These are phyloP conservation scores for Malassezia cuniculi DNA, from an alignment of 1,284 basidiomycete genomes.

Conservation along the genomic window DNA sequence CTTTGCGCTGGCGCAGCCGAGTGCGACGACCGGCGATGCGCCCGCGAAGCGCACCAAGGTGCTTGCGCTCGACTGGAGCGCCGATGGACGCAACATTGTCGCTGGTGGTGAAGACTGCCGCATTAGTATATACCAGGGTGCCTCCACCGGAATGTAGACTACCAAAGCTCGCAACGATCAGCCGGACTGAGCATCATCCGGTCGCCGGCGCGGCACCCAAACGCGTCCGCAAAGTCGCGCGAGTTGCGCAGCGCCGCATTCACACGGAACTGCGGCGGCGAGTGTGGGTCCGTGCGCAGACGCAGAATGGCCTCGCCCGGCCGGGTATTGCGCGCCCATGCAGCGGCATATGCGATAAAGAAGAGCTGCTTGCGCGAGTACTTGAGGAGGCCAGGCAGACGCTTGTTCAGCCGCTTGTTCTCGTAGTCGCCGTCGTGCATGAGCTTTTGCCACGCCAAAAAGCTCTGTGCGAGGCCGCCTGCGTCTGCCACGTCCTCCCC, in stretches of 20 bases:
- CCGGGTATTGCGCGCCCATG: conserved; percentile 35
- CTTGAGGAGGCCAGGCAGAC: conserved; percentile 40
- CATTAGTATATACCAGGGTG: conserved; percentile 11
- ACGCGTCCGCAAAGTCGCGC: conserved; percentile 33
- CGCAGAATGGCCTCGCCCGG: conserved; percentile 29
- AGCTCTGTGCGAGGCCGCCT: conserved; percentile 46
- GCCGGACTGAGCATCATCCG: conserved; percentile 23
- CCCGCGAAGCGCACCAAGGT: conserved; percentile 14
- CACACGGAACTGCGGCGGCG: conserved; percentile 36
- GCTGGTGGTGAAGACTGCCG: conserved; percentile 36
- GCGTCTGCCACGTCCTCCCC: conserved; percentile 60
- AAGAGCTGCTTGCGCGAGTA: conserved; percentile 46
- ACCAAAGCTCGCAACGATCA: conserved; percentile 40
- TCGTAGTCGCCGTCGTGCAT: conserved; percentile 23
- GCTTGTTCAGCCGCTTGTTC: conserved; percentile 27
- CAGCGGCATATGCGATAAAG: conserved; percentile 41
- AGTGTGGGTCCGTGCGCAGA: conserved; percentile 39
- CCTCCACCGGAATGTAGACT: too few relatives aligned
- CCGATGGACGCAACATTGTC: conserved; percentile 29
- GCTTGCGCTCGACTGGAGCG: conserved; percentile 31
- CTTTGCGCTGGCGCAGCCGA: conserved; percentile 22
- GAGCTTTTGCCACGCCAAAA: conserved; percentile 43
- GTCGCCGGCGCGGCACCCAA: conserved; percentile 33
- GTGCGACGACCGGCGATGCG: neutral
- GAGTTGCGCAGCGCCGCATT: conserved; percentile 33